These are phyloP conservation scores for Cucurbitaria berberidis DNA, from an alignment of 2,329 filamentous ascomycete genomes.

Conservation along the genomic window DNA sequence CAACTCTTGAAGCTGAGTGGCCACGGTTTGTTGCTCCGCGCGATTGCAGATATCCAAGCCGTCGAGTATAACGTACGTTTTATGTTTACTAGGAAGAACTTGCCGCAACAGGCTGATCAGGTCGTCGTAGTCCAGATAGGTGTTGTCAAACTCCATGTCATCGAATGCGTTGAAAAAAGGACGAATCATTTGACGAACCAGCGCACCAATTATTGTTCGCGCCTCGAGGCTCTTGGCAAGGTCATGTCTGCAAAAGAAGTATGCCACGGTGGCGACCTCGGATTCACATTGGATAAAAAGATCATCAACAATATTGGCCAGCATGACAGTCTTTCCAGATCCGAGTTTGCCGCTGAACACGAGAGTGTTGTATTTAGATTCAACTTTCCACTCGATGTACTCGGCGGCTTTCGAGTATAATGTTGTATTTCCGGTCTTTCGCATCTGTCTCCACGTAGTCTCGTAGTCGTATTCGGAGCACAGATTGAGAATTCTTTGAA, in stretches of 20 bases:
- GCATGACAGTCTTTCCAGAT: conserved; percentile 53
- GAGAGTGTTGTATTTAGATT: conserved; percentile 35
- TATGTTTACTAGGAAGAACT: conserved; percentile 16
- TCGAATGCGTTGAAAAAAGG: conserved; percentile 3
- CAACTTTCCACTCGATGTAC: conserved; percentile 39
- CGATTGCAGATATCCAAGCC: conserved; percentile 43
- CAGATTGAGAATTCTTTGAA: conserved; percentile 43
- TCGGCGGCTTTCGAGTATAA: conserved; percentile 26
- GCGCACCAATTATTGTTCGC: conserved; percentile 28
- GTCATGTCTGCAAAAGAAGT: conserved; percentile 36
- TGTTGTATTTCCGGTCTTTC: conserved; percentile 49
- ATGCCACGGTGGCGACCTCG: conserved; percentile 13
- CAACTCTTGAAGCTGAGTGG: conserved; percentile 24
- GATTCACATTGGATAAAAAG: conserved; percentile 11
- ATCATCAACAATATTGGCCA: conserved; percentile 52
- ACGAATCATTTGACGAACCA: conserved; percentile 47
- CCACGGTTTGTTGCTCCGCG: conserved; percentile 16
- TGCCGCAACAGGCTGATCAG: conserved; percentile 27
- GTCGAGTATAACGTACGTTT: conserved; percentile 43
- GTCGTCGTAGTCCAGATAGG: conserved; percentile 15
- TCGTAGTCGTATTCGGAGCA: conserved; percentile 53
- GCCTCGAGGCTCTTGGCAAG: conserved; percentile 28
- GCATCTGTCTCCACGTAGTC: conserved; percentile 51
- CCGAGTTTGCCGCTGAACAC: conserved; percentile 51
- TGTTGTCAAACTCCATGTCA: neutral